Base-by-base conservation (phyloP, 169 alveolate species). In the Plasmodium gonderi region DNA sequence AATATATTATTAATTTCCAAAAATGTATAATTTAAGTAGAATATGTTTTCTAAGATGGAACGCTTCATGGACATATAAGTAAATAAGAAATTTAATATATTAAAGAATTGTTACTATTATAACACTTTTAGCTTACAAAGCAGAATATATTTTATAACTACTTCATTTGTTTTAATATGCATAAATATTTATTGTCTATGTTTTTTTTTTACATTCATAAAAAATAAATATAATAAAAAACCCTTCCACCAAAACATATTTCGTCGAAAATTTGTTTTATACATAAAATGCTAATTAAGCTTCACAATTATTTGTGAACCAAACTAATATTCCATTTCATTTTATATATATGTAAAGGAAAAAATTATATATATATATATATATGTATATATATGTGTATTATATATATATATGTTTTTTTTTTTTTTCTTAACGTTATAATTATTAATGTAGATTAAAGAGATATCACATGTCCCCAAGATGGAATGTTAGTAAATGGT, bases 401-500 rank as follows among this genome's bases (percentile, higher is more conserved):
- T 75, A 14, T 14, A 7, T 79, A n/a, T 49, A 38, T n/a, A 51
- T 79, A 79, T 79, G 7, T 51, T 36, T 23, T 40, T 80, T 60
- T 74, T 45, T 87, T 87, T 75, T 87, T 60, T 47, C 31, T 49
- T 75, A 38, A 36, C 38, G 31, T 75, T 44, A 83, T 33, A 51
- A 49, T 87, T 87, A 75, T 60, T 87, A 54, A 75, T 76, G 49
- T 87, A 87, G 93, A 87, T 75, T 87, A 76, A 87, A 87, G 89
- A 75, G 93, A 87, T 87, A 87, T 87, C 93, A 87, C 80, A 87
- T 87, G 93, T 87, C 93, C 79, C 93, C 93, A 45, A 38, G 93
- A 76, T 87, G 93, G 93, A 75, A 87, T 87, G 90, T 87, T 75
- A 87, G 93, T 87, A 87, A 87, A 54, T 87, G 93, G 93, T 44